Base-by-base conservation (phyloP, 805 yeast species). In the Saccharomycopsis malanga region DNA sequence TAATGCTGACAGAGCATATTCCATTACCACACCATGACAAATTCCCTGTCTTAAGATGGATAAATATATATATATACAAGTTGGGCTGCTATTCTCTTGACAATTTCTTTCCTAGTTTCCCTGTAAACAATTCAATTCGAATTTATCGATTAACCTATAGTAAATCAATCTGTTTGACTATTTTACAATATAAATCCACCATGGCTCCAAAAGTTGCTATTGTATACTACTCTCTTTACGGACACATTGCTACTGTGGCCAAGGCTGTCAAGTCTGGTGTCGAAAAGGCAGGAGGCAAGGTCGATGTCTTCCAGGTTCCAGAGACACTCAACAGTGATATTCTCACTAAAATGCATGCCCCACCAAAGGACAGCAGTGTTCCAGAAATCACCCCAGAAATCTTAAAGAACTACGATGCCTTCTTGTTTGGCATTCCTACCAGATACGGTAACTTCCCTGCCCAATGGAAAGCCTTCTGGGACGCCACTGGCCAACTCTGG, bases 381-480 rank as follows among this genome's bases (percentile, higher is more conserved):
- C 87, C 87, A 48, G 62, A 75, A 48, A 85, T 85, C 30, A 70
- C 80, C 4, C 57, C 65, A 3, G 81, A 74, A 9, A 73, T 76
- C 2, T 70, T 87, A 56, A 62, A 64, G 22, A 66, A 73, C 50
- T 83, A 81, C 68, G 94, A 85, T 60, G 88, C 79, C 12, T 80
- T 81, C 62, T 54, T 85, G 53, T 81, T 85, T 56, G 95, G 94
- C 56, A 62, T 84, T 49, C 93, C 95, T 55, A 83, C 94, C 30
- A 74, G 94, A 64, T 86, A 61, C 62, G 94, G 94, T 56, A 74
- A 70, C 61, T 67, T 76, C 62, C 87, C 94, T 43, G 78, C 86
- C 23, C 95, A 86, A 66, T 79, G 83, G 76, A 72, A 76, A 56
- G 63, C 81, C 4, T 86, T 83, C 69, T 80, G 87, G 82, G 94